Evolutionary conservation across 164 flowering plant species (phyloP), one percentile per base, ranked within the genome.

Genomic region (Cinnamomum micranthum): DNA sequence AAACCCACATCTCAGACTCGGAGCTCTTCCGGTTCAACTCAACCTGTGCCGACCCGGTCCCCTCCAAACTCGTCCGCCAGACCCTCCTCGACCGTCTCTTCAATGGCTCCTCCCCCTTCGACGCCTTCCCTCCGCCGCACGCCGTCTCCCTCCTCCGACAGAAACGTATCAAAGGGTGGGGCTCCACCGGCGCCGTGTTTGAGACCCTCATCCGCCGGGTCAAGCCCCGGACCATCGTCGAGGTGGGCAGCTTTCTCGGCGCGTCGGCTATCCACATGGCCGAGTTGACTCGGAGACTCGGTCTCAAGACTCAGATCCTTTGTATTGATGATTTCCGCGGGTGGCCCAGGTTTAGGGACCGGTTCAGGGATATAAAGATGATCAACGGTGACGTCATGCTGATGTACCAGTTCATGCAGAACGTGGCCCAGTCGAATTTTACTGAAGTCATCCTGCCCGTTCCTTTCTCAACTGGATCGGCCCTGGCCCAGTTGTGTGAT

Each of bases 301-400:
- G 91, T 0, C 82, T 90, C 67, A 15, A 75, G 7, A 82, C 94
- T 20, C 90, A 86, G 81, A 89, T 92, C 7, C 78, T 92, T 27
- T 90, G 97, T 81, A 47, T 92, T 20, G 97, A 92, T 79, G 97
- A 92, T 31, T 92, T 92, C 33, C 89, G 97, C 0, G 97, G 97
- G 1, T 92, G 97, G 97, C 87, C 97, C 31, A 90, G 90, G 22
- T 92, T 87, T 72, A 74, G 78, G 9, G 80, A 78, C 79, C 73
- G 73, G 64, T 82, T 88, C 71, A 69, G 41, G 31, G 85, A 85
- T 77, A 77, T 89, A 2, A 35, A 22, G 5, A 76, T 85, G 86
- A 71, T 89, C 41, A 92, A 88, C 77, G 97, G 90, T 52, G 91
- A 91, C 81, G 85, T 82, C 2, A 33, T 84, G 81, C 81, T 91